These are phyloP conservation scores for Collybiopsis confluens DNA, from an alignment of 768 basidiomycete genomes.

Conservation along the genomic window DNA sequence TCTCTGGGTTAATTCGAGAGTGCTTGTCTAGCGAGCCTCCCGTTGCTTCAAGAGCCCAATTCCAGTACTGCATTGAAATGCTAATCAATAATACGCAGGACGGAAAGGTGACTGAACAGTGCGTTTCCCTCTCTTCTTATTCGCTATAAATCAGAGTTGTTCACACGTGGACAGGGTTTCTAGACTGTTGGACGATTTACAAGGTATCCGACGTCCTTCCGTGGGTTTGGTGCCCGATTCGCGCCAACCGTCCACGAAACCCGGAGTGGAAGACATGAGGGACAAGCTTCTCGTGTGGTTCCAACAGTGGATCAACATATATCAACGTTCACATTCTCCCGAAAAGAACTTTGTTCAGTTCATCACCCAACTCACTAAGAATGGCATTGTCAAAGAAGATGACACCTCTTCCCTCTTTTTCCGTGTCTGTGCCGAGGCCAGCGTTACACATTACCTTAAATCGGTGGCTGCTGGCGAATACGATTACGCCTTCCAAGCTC, in stretches of 20 bases:
- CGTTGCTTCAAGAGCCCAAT: constrained; percentile 73
- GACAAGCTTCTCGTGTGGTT: constrained; percentile 78
- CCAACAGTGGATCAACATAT: constrained; percentile 95
- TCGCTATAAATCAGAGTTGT: constrained; percentile 3
- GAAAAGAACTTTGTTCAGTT: constrained; percentile 96
- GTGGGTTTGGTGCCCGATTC: constrained; percentile 33
- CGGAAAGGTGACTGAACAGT: constrained; percentile 86
- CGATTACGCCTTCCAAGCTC: constrained; percentile 80
- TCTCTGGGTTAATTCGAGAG: constrained; percentile 80
- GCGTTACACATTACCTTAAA: constrained; percentile 84
- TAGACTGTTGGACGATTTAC: constrained; percentile 77
- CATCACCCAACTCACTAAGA: constrained; percentile 95
- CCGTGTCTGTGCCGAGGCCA: constrained; percentile 93
- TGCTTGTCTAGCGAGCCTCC: constrained; percentile 81
- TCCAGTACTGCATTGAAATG: constrained; percentile 76
- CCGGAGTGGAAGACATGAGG: constrained; percentile 70
- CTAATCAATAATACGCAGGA: constrained; percentile 67
- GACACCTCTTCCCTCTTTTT: constrained; percentile 98
- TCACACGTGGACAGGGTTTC: constrained; percentile 45
- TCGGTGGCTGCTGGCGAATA: constrained; percentile 68
- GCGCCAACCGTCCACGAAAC: constrained; percentile 51
- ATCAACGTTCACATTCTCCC: constrained; percentile 83
- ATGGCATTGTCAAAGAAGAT: constrained; percentile 94
- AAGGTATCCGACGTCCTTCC: constrained; percentile 54
- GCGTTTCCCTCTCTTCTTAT: constrained; percentile 35